Percentiles rank a stretch among this genome's conserved stretches.
phyloP scores from a whole-genome alignment of 164 flowering plant species.

The Saururus chinensis region DNA sequence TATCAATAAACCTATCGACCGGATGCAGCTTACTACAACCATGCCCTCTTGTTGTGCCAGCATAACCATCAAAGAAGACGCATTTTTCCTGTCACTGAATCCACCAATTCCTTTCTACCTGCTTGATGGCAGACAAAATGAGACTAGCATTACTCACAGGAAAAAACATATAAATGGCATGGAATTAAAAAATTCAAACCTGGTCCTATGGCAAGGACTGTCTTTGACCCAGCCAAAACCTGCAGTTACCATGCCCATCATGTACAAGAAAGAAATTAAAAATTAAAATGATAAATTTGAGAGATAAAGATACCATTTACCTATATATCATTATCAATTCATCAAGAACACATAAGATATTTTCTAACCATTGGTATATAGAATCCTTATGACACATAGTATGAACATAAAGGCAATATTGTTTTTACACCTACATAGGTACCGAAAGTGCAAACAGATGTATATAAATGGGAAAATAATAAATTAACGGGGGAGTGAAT shows the following conservation, averaged over 20 bases:
- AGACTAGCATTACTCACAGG: too few relatives aligned
- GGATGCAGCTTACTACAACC: not conserved
- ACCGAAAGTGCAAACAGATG: too few relatives aligned
- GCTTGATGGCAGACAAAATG: conserved; percentile 3
- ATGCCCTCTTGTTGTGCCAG: not conserved
- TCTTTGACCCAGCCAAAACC: conserved; percentile 81
- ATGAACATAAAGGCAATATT: too few relatives aligned
- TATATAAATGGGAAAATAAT: too few relatives aligned
- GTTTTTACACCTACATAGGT: too few relatives aligned
- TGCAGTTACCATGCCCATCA: conserved; percentile 13
- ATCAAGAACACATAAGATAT: too few relatives aligned
- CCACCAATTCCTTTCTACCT: conserved; percentile 51
- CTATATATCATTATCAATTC: too few relatives aligned
- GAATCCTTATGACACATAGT: too few relatives aligned
- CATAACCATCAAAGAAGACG: conserved; percentile 36
- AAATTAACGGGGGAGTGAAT: too few relatives aligned
- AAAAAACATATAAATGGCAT: not conserved
- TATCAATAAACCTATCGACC: not conserved
- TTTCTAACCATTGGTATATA: too few relatives aligned
- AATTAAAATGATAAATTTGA: not conserved
- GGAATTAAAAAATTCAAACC: conserved; percentile 27
- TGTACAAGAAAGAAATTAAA: not conserved
- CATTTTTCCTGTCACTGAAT: conserved; percentile 60
- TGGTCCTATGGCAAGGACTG: conserved; percentile 94
- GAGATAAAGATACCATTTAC: too few relatives aligned